Evolutionary conservation across 2,329 filamentous ascomycete species (phyloP), one percentile per base, ranked within the genome.

Genomic region (Thelonectria rubi): DNA sequence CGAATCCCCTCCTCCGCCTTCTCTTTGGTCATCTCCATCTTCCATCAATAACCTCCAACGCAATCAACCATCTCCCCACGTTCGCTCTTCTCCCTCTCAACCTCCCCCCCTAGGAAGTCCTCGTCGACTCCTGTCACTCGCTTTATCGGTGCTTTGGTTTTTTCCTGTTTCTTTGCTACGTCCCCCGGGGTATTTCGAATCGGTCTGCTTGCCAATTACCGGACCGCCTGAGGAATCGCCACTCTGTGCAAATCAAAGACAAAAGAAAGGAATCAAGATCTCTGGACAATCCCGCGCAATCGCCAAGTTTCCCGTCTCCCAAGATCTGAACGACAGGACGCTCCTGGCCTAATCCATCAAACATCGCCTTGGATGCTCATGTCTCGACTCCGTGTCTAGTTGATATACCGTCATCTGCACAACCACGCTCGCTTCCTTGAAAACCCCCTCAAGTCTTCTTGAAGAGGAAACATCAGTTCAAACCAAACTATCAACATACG

Each of bases 81-180:
- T 78, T 84, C 82, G 81, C 82, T 83, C 81, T 79, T 17, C 75
- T 74, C 74, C 75, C 75, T 72, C 71, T 71, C 69, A 62, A 69
- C 76, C 75, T 70, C 69, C 68, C 69, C 74, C 74, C 74, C 76
- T 84, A 87, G 87, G 87, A 89, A 89, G 86, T 87, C 87, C 87
- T 89, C 87, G 87, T 84, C 80, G 87, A 83, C 87, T 89, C 87
- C 87, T 88, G 86, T 89, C 87, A 88, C 86, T 90, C 87, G 87
- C 87, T 90, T 88, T 80, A 78, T 76, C 75, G 77, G 77, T 81
- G 76, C 80, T 81, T 81, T 79, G 68, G 57, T 77, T 77, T 76
- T 79, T 80, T 79, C 46, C 9, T 43, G 54, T 78, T 77, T 75
- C 76, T 76, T 72, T 73, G 72, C 77, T 73, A 72, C 72, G 73